These are phyloP conservation scores for Cydonia oblonga DNA, from an alignment of 331 rosid species.

Conservation along the genomic window DNA sequence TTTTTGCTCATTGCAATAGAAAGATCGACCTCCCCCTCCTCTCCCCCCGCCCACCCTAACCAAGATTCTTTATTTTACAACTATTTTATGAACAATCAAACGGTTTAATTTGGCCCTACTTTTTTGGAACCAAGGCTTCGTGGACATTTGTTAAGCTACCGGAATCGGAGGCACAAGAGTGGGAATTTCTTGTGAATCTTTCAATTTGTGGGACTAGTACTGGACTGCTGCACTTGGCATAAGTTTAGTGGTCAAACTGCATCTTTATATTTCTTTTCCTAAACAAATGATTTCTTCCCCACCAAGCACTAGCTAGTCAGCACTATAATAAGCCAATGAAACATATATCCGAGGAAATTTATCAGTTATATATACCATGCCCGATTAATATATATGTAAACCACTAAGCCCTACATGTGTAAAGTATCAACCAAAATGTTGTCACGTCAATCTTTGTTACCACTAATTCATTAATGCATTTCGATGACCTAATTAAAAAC, in stretches of 20 bases:
- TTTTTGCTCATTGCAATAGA: not conserved
- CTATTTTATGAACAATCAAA: not conserved
- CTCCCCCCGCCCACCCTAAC: not conserved
- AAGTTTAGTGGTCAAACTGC: not conserved
- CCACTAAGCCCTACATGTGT: constrained; percentile 16
- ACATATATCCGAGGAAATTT: not conserved
- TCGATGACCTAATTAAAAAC: not conserved
- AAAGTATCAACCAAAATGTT: not conserved
- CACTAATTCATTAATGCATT: constrained; percentile 1
- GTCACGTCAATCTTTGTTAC: constrained; percentile 12
- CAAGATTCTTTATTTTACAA: not conserved
- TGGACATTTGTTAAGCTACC: not conserved
- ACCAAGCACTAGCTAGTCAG: not conserved
- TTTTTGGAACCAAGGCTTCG: not conserved
- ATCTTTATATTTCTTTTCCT: not conserved
- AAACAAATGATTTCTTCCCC: constrained; percentile 3
- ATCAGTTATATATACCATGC: not conserved
- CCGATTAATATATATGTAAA: not conserved
- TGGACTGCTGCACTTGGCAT: constrained; percentile 2
- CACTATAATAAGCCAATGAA: not conserved
- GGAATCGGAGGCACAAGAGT: not conserved
- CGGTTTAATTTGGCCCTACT: not conserved
- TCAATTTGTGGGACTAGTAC: not conserved
- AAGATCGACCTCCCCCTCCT: not conserved
- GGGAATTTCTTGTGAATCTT: not conserved